Evolutionary conservation across 169 alveolate genomes (phyloP).

Genomic region (Sarcocystis neurona): DNA sequence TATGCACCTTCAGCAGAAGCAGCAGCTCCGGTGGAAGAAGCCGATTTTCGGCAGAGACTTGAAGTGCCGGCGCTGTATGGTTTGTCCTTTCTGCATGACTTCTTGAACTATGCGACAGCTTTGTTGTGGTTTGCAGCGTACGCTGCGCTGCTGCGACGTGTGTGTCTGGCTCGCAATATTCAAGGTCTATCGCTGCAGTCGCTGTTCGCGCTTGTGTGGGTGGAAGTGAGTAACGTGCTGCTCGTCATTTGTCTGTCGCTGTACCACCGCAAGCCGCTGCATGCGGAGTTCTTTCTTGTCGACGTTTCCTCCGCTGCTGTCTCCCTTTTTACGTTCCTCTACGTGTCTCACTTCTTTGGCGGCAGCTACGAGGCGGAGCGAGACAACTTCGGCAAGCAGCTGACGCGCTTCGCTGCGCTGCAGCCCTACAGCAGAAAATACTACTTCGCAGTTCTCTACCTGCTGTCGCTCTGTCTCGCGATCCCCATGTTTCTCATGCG

Average conservation of each 20-base stretch:
- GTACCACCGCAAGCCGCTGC: constrained; percentile 53
- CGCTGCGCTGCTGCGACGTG: constrained; percentile 62
- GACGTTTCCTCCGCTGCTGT: constrained; percentile 69
- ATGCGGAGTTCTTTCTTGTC: constrained; percentile 68
- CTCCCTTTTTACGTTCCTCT: constrained; percentile 58
- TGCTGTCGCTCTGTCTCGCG: constrained; percentile 42
- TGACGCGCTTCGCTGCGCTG: constrained; percentile 7
- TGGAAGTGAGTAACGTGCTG: constrained; percentile 71
- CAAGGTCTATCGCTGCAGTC: constrained; percentile 72
- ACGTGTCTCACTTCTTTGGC: constrained; percentile 51
- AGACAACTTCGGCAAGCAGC: constrained; percentile 70
- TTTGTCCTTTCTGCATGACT: constrained; percentile 64
- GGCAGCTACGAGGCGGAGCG: constrained; percentile 67
- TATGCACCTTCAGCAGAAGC: too few species aligned
- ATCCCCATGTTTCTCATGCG: constrained; percentile 54
- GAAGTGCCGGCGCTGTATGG: constrained; percentile 45
- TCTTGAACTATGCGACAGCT: constrained; percentile 70
- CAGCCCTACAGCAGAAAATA: neutral
- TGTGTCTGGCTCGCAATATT: constrained; percentile 64
- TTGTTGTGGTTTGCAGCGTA: constrained; percentile 73
- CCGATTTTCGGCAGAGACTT: too few species aligned
- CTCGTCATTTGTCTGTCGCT: constrained; percentile 52
- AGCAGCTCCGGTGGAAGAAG: too few species aligned
- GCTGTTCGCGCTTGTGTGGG: constrained; percentile 68
- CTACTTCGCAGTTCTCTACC: constrained; percentile 30